These are phyloP conservation scores for Rhododendron kiyosumense DNA, from an alignment of 148 eudicot species.

Conservation along the genomic window DNA sequence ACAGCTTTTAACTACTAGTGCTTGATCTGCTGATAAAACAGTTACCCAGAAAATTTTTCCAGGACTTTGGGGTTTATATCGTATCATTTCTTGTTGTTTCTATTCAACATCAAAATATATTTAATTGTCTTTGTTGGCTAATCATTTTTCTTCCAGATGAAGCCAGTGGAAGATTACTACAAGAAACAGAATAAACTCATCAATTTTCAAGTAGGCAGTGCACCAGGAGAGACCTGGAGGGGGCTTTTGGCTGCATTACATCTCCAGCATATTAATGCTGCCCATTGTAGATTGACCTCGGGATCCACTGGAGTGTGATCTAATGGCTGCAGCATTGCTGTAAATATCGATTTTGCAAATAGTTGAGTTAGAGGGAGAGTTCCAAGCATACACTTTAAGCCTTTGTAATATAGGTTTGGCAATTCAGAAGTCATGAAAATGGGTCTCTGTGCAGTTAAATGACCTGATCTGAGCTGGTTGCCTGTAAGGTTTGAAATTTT, in stretches of 20 bases:
- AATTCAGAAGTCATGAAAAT: neutral
- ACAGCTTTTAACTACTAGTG: neutral
- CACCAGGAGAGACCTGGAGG: conserved; percentile 63
- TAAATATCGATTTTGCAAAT: neutral
- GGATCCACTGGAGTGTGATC: neutral
- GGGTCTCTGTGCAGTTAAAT: neutral
- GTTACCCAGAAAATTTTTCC: neutral
- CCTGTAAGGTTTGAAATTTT: neutral
- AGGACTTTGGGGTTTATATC: neutral
- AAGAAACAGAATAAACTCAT: conserved; percentile 63
- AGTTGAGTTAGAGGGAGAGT: neutral
- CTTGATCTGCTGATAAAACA: neutral
- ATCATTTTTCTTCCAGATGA: conserved; percentile 31
- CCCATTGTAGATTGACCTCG: conserved; percentile 15
- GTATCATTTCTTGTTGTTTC: neutral
- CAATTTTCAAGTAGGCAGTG: conserved; percentile 60
- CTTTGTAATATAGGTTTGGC: neutral
- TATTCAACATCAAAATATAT: neutral
- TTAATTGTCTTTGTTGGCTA: neutral
- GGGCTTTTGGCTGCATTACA: conserved; percentile 73
- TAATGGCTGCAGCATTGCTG: neutral
- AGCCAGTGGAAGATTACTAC: conserved; percentile 71
- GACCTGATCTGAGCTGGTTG: neutral
- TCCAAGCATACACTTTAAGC: neutral
- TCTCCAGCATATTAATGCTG: conserved; percentile 52